Evolutionary conservation across 2,329 filamentous ascomycete genomes (phyloP).

Genomic region (Botrytis paeoniae): DNA sequence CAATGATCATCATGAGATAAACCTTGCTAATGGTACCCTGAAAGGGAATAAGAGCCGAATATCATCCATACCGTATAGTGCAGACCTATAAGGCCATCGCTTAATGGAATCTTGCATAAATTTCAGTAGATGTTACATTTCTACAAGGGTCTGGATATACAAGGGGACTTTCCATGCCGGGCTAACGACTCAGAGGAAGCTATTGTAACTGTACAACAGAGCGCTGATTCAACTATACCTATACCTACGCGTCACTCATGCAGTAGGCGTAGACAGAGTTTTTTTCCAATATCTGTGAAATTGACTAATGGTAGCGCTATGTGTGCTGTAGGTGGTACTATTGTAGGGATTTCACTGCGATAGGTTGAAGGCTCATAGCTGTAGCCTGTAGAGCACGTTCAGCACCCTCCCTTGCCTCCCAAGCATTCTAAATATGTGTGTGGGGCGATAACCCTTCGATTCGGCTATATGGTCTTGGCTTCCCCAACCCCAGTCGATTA

Average conservation of each 20-base stretch:
- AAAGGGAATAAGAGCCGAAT: not conserved
- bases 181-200: not conserved
- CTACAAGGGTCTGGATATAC: not conserved
- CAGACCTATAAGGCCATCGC: not conserved
- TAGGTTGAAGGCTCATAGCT: not conserved
- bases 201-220: not conserved
- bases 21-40: not conserved
- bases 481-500: not conserved
- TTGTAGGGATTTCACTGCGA: not conserved
- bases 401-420: not conserved
- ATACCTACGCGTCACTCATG: not conserved
- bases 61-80: not conserved
- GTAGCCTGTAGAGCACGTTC: not conserved
- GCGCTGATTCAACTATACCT: not conserved
- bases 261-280: not conserved
- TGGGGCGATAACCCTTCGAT: not conserved
- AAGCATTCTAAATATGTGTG: not conserved
- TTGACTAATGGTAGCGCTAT: not conserved
- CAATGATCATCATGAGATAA: not conserved
- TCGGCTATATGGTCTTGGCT: conserved; percentile 2
- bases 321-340: not conserved
- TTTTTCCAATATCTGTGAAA: not conserved
- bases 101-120: not conserved
- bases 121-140: not conserved
- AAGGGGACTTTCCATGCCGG: not conserved